Percentiles rank a stretch among this genome's conserved stretches.
These are phyloP conservation scores for Dryadomyces sulphureus DNA, from an alignment of 2,329 filamentous ascomycete genomes.

Conservation along the genomic window DNA sequence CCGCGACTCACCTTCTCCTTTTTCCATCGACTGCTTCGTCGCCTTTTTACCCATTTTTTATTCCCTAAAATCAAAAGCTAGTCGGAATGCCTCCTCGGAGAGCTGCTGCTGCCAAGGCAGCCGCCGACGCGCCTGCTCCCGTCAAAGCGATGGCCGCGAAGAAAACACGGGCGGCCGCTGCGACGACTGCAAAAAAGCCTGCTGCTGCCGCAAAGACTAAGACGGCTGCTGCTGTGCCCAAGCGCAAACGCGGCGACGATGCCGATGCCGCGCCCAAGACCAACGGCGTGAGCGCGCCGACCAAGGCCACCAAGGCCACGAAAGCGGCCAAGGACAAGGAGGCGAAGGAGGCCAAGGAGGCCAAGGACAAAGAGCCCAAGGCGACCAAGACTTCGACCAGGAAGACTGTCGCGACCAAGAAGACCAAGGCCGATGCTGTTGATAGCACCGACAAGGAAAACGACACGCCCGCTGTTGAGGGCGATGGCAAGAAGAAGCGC, in stretches of 20 bases:
- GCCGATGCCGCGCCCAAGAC: constrained; percentile 8
- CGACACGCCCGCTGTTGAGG: background rate
- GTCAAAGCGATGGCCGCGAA: constrained; percentile 30
- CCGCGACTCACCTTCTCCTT: background rate
- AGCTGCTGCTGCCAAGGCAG: constrained; percentile 7
- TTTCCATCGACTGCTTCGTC: background rate
- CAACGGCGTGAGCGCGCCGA: constrained; percentile 7
- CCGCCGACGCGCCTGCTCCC: constrained; percentile 15
- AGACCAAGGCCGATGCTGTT: constrained; percentile 7
- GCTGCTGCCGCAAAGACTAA: constrained; percentile 2
- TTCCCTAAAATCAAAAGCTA: background rate
- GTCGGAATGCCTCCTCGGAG: constrained; percentile 11
- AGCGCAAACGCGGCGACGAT: background rate
- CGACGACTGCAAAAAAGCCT: constrained; percentile 7
- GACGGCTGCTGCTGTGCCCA: background rate
- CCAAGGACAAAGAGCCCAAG: background rate
- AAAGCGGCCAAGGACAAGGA: background rate
- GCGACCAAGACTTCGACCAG: background rate
- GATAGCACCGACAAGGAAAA: background rate
- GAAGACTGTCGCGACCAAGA: constrained; percentile 7
- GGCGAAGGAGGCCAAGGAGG: background rate
- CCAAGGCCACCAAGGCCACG: background rate
- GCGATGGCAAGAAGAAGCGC: background rate
- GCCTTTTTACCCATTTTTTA: background rate
- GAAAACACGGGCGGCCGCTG: constrained; percentile 5